Percentiles rank a stretch among this genome's conserved stretches.
phyloP scores from a whole-genome alignment of 371 early-diverging fungal species.

The Apophysomyces ossiformis region DNA sequence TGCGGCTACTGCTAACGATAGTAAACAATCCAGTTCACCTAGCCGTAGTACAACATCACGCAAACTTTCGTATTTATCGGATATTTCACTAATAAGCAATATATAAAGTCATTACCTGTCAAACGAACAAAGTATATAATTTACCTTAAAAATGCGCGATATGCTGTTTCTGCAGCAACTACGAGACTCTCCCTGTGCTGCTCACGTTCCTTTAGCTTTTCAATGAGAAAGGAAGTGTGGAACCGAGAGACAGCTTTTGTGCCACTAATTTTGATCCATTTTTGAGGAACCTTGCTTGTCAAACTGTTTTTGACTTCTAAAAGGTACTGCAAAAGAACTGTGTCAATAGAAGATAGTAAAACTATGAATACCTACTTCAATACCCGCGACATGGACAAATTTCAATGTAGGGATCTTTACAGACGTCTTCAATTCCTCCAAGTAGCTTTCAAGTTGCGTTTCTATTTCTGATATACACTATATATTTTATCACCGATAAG shows the following conservation, averaged over 20 bases:
- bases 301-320: constrained; percentile 66
- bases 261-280: constrained; percentile 81
- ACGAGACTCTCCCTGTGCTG: constrained; percentile 71
- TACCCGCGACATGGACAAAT: constrained; percentile 61
- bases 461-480: constrained; percentile 59
- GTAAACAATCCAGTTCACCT: constrained; percentile 78
- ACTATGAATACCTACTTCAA: constrained; percentile 53
- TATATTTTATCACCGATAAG: too few relatives aligned
- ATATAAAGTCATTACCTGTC: not conserved
- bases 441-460: constrained; percentile 48
- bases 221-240: constrained; percentile 74
- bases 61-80: constrained; percentile 66
- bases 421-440: constrained; percentile 42
- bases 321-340: constrained; percentile 45
- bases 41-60: constrained; percentile 65
- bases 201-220: constrained; percentile 72
- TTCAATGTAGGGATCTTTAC: constrained; percentile 50
- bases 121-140: not conserved
- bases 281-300: constrained; percentile 60
- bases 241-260: constrained; percentile 85
- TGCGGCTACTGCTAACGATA: constrained; percentile 71
- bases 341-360: not conserved
- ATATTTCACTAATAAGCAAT: constrained; percentile 48
- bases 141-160: constrained; percentile 51
- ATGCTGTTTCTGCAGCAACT: constrained; percentile 64